Evolutionary conservation across 2,329 filamentous ascomycete species (phyloP).

Genomic region (Fusarium dimerum): DNA sequence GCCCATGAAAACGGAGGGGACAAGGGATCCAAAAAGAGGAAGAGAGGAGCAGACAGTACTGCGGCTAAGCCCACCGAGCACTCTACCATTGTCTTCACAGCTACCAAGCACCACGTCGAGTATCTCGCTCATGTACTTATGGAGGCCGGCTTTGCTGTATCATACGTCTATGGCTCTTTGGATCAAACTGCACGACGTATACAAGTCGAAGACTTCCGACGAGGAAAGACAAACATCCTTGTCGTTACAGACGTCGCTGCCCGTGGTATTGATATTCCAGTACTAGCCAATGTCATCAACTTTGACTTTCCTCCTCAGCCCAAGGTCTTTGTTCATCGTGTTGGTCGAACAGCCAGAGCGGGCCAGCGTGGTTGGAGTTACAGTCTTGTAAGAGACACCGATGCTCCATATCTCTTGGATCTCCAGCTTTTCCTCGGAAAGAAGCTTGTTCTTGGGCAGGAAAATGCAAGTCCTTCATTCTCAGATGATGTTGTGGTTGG

Average conservation of each 20-base stretch:
- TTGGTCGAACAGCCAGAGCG: slow-evolving; percentile 92
- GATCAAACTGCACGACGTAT: slow-evolving; percentile 92
- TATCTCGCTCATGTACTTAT: slow-evolving; percentile 83
- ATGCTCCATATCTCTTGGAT: slow-evolving; percentile 90
- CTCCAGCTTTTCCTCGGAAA: slow-evolving; percentile 93
- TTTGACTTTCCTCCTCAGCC: slow-evolving; percentile 97
- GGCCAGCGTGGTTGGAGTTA: slow-evolving; percentile 94
- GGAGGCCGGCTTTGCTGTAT: slow-evolving; percentile 81
- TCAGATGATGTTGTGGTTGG: slow-evolving; percentile 84
- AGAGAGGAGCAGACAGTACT: slow-evolving; percentile 56
- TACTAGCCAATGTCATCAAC: slow-evolving; percentile 96
- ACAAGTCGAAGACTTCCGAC: slow-evolving; percentile 87
- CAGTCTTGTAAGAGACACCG: slow-evolving; percentile 83
- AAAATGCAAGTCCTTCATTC: slow-evolving; percentile 65
- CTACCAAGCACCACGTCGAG: slow-evolving; percentile 97
- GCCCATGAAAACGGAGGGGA: slow-evolving; percentile 46
- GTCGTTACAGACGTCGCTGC: slow-evolving; percentile 97
- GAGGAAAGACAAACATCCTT: slow-evolving; percentile 81
- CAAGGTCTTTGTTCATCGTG: slow-evolving; percentile 94
- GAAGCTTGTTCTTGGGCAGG: slow-evolving; percentile 74
- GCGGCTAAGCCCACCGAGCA: slow-evolving; percentile 75
- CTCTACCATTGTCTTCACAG: slow-evolving; percentile 92
- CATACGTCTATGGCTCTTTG: slow-evolving; percentile 90
- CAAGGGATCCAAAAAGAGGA: slow-evolving; percentile 67
- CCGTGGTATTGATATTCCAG: slow-evolving; percentile 94